Percentiles rank a stretch among this genome's conserved stretches.
phyloP scores from a whole-genome alignment of 768 basidiomycete genomes.

The Saitozyma podzolica region DNA sequence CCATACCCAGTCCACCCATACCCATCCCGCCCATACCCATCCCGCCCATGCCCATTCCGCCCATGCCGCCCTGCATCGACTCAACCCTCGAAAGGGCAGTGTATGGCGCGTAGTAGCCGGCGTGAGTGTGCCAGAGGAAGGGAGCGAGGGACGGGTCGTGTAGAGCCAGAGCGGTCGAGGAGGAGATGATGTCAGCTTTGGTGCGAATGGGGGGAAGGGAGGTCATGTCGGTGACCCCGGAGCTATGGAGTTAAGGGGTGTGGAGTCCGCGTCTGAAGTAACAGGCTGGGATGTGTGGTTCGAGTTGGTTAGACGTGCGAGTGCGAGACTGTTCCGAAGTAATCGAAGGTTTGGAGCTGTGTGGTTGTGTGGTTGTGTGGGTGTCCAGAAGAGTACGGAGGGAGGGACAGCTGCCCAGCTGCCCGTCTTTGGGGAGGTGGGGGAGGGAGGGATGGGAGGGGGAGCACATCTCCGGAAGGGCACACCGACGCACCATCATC shows the following conservation, averaged over 20 bases:
- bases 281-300: neutral
- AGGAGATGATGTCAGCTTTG: slow-evolving; percentile 14
- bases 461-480: neutral
- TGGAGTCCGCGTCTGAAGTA: neutral
- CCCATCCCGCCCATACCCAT: slow-evolving; percentile 52
- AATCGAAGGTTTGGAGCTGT: no score
- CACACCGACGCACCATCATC: slow-evolving; percentile 36
- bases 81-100: neutral
- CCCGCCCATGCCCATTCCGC: slow-evolving; percentile 48
- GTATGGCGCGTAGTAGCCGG: neutral
- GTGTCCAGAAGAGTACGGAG: no score
- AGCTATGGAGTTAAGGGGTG: no score
- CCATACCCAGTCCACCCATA: slow-evolving; percentile 53
- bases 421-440: neutral
- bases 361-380: no score
- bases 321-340: no score
- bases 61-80: slow-evolving; percentile 45
- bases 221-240: neutral
- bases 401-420: no score
- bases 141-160: neutral
- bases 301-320: no score
- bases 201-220: neutral
- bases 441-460: neutral
- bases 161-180: slow-evolving; percentile 1
- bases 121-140: slow-evolving; percentile 2